Evolutionary conservation across 192 early-diverging fungal species (phyloP).

Genomic region (Gigaspora rosea): DNA sequence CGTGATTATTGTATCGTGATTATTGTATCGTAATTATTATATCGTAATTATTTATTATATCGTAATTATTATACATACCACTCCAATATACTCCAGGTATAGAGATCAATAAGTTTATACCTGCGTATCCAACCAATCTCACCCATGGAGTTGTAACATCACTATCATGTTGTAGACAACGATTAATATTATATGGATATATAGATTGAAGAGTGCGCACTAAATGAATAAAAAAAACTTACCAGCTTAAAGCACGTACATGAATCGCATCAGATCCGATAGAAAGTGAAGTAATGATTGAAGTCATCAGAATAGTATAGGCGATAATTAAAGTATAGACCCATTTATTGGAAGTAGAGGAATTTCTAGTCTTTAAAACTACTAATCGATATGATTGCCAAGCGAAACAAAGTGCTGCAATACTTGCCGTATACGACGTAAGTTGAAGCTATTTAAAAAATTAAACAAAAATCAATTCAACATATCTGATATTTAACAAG

Average conservation of each 20-base stretch:
- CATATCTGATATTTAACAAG: background rate
- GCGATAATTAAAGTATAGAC: background rate
- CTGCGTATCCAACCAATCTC: background rate
- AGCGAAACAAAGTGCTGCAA: background rate
- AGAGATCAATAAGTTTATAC: background rate
- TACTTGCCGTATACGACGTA: background rate
- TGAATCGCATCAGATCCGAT: background rate
- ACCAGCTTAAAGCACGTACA: background rate
- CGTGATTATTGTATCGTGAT: too few species aligned
- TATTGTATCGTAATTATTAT: too few species aligned
- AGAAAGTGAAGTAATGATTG: background rate
- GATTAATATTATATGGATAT: background rate
- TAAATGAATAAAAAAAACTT: background rate
- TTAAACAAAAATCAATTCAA: background rate
- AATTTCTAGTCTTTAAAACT: background rate
- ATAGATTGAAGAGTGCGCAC: background rate
- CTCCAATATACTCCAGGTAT: background rate
- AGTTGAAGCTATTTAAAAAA: background rate
- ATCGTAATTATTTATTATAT: too few species aligned
- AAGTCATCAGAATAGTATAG: background rate
- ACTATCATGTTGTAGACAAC: background rate
- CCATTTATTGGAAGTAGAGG: background rate
- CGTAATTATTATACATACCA: background rate
- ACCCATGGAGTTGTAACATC: background rate
- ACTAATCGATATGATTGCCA: background rate